Base-by-base conservation (phyloP, 805 yeast genomes). In the Myxozyma neotropica region DNA sequence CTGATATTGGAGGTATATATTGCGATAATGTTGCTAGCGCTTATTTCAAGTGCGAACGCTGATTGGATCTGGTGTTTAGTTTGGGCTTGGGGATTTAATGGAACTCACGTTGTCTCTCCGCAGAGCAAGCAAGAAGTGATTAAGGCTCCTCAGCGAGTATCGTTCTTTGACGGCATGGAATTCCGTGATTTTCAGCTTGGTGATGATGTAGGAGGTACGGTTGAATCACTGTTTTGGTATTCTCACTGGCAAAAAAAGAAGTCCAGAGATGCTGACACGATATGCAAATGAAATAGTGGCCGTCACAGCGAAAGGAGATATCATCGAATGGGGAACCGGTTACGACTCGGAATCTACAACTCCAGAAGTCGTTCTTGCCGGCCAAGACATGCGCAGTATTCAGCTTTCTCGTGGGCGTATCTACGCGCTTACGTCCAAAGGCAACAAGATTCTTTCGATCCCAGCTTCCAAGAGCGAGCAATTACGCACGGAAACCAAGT, bases 261-360 rank as follows among this genome's bases (percentile, higher is more conserved):
- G n/a, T n/a, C n/a, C 12, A 23, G n/a, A 39, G 13, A 8, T 17
- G 26, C 7, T 33, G 52, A 27, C 8, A 10, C 40, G 26, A 24
- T n/a, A 45, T 38, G 15, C n/a, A 23, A 46, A 27, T 44, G 8
- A n/a, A 35, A 7, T 12, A 47, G 71, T 79, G 3, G 90, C 90
- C 0, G 81, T 89, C 17, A 82, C 85, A 61, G 78, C 78, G 0
- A 81, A 80, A 15, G 98, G 97, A 19, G 81, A 87, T 68, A 77
- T 90, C 33, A 84, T 83, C 56, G 88, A 87, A 69, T 89, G 92
- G 88, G 83, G 84, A n/a, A 68, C 72, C 29, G 81, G 79, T 0
- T 69, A 69, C 55, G 69, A 72, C 44, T 58, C 66, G 15, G 61
- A 66, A 3, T 71, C 76, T 17, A 63, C 66, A 0, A 58, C 69